Evolutionary conservation across 2,329 filamentous ascomycete species (phyloP).

Genomic region (Lasiodiplodia hormozganensis): DNA sequence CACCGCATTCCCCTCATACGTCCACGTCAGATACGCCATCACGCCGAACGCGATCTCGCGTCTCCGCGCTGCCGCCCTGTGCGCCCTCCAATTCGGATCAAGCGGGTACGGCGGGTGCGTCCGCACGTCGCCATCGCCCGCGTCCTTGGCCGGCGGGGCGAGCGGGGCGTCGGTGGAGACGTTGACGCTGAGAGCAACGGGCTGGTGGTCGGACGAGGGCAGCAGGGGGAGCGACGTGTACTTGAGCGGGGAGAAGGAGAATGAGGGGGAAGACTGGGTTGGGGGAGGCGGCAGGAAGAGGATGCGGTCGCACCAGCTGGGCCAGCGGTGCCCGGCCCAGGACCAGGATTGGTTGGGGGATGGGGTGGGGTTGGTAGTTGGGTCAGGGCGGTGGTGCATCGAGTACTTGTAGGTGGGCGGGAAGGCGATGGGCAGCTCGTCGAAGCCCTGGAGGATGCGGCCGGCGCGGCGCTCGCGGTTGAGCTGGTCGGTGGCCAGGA

Average conservation of each 20-base stretch:
- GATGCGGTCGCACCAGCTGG: conserved; percentile 92
- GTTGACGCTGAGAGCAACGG: conserved; percentile 75
- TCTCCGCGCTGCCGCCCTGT: conserved; percentile 60
- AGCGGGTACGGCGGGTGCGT: conserved; percentile 63
- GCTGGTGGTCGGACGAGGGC: conserved; percentile 84
- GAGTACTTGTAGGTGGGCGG: conserved; percentile 95
- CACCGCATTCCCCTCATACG: conserved; percentile 54
- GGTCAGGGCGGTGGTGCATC: conserved; percentile 47
- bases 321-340: conserved; percentile 85
- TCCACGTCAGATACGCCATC: conserved; percentile 60
- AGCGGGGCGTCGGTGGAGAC: conserved; percentile 63
- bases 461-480: conserved; percentile 71
- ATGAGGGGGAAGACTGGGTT: conserved; percentile 23
- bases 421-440: conserved; percentile 77
- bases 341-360: conserved; percentile 58
- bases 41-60: conserved; percentile 67
- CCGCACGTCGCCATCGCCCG: conserved; percentile 50
- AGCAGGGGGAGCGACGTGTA: conserved; percentile 82
- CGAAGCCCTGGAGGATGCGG: conserved; percentile 77
- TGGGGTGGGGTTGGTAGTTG: conserved; percentile 41
- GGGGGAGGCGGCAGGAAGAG: conserved; percentile 65
- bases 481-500: conserved; percentile 81
- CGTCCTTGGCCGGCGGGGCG: conserved; percentile 37
- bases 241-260: conserved; percentile 61
- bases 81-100: conserved; percentile 62